phyloP scores from a whole-genome alignment of 2,329 filamentous ascomycete species.

The Pseudocercospora fuligena region DNA sequence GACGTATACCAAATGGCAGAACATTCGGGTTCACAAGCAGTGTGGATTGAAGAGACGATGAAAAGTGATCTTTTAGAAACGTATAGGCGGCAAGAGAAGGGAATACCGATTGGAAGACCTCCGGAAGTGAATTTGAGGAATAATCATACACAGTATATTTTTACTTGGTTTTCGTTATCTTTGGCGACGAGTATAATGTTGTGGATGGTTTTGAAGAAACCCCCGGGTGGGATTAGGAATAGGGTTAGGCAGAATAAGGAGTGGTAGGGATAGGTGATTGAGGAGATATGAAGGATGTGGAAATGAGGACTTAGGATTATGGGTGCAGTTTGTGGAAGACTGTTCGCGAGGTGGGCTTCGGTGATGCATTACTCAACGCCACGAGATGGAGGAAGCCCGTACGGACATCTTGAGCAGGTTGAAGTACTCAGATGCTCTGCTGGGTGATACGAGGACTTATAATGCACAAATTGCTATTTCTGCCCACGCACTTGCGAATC shows the following conservation, averaged over 20 bases:
- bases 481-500: not conserved
- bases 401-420: not conserved
- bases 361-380: too few species aligned
- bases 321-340: not conserved
- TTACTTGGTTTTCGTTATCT: slow-evolving; percentile 91
- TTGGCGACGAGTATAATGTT: slow-evolving; percentile 89
- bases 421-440: not conserved
- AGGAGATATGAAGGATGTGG: slow-evolving; percentile 10
- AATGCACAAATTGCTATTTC: not conserved
- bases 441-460: not conserved
- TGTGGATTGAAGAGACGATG: slow-evolving; percentile 97
- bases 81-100: slow-evolving; percentile 76
- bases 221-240: slow-evolving; percentile 52
- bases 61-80: slow-evolving; percentile 77
- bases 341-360: not conserved
- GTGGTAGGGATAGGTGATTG: slow-evolving; percentile 16
- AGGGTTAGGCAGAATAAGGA: slow-evolving; percentile 30
- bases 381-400: too few species aligned
- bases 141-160: slow-evolving; percentile 97
- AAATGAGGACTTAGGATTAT: not conserved
- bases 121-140: slow-evolving; percentile 93
- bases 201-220: slow-evolving; percentile 92
- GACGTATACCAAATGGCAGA: slow-evolving; percentile 91
- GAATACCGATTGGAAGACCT: slow-evolving; percentile 85
- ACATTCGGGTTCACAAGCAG: slow-evolving; percentile 78